Conservation (phyloP, 306 rosid species). For the Quillaja saponaria region DNA sequence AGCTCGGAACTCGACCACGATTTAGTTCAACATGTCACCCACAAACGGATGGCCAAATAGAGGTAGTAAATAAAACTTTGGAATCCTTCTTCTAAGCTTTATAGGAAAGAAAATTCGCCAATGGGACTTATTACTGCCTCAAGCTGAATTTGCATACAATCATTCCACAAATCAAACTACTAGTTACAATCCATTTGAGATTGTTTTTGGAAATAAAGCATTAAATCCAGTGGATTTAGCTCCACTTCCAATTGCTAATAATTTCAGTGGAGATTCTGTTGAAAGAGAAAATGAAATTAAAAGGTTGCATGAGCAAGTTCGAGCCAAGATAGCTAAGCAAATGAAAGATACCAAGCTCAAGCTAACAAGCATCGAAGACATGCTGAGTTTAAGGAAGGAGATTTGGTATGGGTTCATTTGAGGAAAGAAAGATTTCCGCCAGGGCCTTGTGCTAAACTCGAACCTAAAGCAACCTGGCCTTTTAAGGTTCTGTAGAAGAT, state of each 20-base stretch:
- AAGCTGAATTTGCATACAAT: not conserved
- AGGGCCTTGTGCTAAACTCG: not conserved
- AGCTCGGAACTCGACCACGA: not conserved
- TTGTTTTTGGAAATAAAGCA: no score
- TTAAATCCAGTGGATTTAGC: not conserved
- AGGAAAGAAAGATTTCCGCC: not conserved
- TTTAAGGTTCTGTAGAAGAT: not conserved
- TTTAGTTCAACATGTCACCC: not conserved
- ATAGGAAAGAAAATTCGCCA: no score
- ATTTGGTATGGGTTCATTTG: not conserved
- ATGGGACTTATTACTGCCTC: not conserved
- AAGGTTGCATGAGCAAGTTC: not conserved
- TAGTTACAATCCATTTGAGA: no score
- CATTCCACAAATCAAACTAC: not conserved
- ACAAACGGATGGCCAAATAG: not conserved
- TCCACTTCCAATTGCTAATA: not conserved
- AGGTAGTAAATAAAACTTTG: not conserved
- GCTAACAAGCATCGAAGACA: not conserved
- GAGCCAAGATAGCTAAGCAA: not conserved
- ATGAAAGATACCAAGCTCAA: not conserved
- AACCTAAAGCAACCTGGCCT: not conserved
- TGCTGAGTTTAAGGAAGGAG: no score
- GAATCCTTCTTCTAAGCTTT: not conserved
- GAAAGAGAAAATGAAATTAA: not conserved
- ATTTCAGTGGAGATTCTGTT: not conserved